A percentile compares a stretch with the other conserved stretches of the same genome.
These are phyloP conservation scores for Geotrichum citri-aurantii DNA, from an alignment of 1,139 yeast species.

Conservation along the genomic window DNA sequence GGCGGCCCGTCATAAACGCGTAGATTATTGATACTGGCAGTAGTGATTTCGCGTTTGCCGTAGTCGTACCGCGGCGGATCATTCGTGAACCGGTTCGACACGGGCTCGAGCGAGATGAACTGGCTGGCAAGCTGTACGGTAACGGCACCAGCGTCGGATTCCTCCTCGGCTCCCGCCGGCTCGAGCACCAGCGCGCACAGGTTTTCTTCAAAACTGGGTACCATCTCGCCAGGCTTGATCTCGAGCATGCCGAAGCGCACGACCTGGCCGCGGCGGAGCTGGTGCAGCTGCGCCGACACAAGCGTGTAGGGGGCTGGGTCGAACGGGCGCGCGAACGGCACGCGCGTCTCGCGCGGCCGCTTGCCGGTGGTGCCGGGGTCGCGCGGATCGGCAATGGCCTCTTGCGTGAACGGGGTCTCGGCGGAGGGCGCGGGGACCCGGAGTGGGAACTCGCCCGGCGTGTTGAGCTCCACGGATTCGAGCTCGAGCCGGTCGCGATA, in stretches of 20 bases:
- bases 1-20: slow-evolving; percentile 3
- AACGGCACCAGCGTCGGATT: background rate
- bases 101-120: slow-evolving; percentile 9
- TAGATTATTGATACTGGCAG: background rate
- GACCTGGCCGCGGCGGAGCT: slow-evolving; percentile 7
- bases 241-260: background rate
- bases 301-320: background rate
- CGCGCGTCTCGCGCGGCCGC: background rate
- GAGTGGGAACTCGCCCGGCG: background rate
- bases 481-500: background rate
- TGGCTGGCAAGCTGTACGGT: slow-evolving; percentile 6
- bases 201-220: background rate
- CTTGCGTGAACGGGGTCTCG: background rate
- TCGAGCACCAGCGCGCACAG: slow-evolving; percentile 9
- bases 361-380: background rate
- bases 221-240: background rate
- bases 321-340: background rate
- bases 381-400: background rate
- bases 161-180: background rate
- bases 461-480: background rate
- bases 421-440: background rate
- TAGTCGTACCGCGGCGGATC: slow-evolving; percentile 7
- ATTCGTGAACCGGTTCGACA: background rate
- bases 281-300: background rate
- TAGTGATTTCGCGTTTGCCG: background rate